phyloP scores from a whole-genome alignment of 2,329 filamentous ascomycete species.

The Tympanopsis confertula region DNA sequence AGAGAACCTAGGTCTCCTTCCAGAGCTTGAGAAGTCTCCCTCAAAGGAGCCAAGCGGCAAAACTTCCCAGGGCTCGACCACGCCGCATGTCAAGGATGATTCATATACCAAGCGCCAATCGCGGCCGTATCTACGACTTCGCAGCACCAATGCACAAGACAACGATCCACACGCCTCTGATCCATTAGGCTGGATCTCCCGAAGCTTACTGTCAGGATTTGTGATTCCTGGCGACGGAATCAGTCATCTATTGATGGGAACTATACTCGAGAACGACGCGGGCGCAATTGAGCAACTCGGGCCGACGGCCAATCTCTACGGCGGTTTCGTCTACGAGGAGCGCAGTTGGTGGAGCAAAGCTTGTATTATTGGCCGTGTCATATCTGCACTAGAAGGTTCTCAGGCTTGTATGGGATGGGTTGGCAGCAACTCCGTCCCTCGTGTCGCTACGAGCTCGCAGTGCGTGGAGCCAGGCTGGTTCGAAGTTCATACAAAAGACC shows the following conservation, averaged over 20 bases:
- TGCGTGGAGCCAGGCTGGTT: background rate
- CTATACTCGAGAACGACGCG: conserved; percentile 40
- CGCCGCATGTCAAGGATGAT: too few species aligned
- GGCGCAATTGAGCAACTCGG: conserved; percentile 33
- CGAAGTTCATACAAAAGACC: background rate
- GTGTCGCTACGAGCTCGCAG: background rate
- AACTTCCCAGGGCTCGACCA: background rate
- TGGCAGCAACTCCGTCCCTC: background rate
- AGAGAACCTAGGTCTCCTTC: too few species aligned
- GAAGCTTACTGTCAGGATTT: conserved; percentile 40
- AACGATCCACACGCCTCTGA: conserved; percentile 11
- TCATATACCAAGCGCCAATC: background rate
- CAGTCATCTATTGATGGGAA: conserved; percentile 40
- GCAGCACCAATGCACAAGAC: background rate
- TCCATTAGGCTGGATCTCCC: conserved; percentile 39
- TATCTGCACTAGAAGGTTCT: conserved; percentile 25
- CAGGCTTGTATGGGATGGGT: background rate
- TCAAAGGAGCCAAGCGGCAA: background rate
- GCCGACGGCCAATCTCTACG: conserved; percentile 35
- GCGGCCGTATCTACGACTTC: background rate
- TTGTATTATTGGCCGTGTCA: conserved; percentile 38
- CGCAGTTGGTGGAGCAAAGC: conserved; percentile 45
- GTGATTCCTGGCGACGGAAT: conserved; percentile 40
- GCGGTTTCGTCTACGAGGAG: conserved; percentile 36
- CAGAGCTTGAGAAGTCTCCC: background rate